Conservation (phyloP, 768 basidiomycete species). For the Hypholoma sublateritium region DNA sequence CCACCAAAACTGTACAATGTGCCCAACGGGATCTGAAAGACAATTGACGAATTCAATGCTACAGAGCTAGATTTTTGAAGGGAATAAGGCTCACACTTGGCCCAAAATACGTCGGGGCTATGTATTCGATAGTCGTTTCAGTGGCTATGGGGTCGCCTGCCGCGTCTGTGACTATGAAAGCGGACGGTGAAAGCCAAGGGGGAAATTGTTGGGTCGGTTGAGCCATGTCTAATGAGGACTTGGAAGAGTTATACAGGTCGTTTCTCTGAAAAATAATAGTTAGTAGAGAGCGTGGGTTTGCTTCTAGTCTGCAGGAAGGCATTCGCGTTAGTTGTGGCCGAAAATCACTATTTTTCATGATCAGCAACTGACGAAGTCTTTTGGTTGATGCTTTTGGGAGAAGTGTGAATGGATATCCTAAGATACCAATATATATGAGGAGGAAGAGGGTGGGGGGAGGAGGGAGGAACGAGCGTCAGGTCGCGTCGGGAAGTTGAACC, state of each 20-base stretch:
- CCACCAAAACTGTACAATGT: slow-evolving; percentile 76
- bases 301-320: slow-evolving; percentile 20
- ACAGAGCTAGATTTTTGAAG: not conserved
- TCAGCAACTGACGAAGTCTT: slow-evolving; percentile 20
- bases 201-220: slow-evolving; percentile 68
- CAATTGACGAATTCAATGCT: not conserved
- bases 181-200: slow-evolving; percentile 67
- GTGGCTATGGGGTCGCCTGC: slow-evolving; percentile 57
- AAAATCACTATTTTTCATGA: not conserved
- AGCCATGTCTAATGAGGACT: slow-evolving; percentile 42
- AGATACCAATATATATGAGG: slow-evolving; percentile 15
- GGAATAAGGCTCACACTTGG: slow-evolving; percentile 59
- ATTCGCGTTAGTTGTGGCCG: slow-evolving; percentile 3
- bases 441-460: slow-evolving; percentile 10
- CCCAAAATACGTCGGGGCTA: slow-evolving; percentile 82
- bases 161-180: slow-evolving; percentile 50
- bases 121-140: slow-evolving; percentile 51
- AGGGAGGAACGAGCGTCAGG: slow-evolving; percentile 16
- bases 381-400: slow-evolving; percentile 9
- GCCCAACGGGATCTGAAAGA: slow-evolving; percentile 68
- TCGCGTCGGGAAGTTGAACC: slow-evolving; percentile 27
- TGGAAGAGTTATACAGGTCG: slow-evolving; percentile 19
- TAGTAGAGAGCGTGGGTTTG: slow-evolving; percentile 45
- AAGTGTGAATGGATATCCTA: slow-evolving; percentile 19
- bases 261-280: slow-evolving; percentile 32